Conservation (phyloP, 2,329 filamentous ascomycete species). For the Penicillium nordicum region DNA sequence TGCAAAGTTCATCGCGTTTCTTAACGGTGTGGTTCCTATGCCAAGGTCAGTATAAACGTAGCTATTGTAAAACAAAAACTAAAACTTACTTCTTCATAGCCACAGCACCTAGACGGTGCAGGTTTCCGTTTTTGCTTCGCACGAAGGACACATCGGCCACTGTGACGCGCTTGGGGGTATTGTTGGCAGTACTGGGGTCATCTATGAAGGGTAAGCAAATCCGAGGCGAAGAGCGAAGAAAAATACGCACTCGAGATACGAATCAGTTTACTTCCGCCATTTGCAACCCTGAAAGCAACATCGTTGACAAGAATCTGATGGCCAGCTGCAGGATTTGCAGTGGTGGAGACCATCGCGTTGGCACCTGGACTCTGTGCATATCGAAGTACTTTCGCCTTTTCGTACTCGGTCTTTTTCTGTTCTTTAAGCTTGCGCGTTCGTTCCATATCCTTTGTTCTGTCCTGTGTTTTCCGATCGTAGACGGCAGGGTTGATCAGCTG, state of each 20-base stretch:
- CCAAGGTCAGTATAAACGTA: conserved; percentile 17
- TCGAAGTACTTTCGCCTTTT: conserved; percentile 40
- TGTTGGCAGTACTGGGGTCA: conserved; percentile 58
- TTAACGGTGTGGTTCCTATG: conserved; percentile 49
- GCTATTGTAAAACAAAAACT: conserved; percentile 33
- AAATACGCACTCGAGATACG: conserved; percentile 63
- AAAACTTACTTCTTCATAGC: conserved; percentile 67
- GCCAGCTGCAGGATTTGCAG: conserved; percentile 38
- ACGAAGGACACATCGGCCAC: conserved; percentile 79
- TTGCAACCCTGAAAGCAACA: conserved; percentile 68
- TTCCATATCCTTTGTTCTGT: conserved; percentile 67
- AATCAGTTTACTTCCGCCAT: conserved; percentile 78
- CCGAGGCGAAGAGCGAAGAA: conserved; percentile 15
- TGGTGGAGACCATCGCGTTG: conserved; percentile 24
- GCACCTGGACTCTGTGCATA: conserved; percentile 36
- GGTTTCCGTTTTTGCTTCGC: conserved; percentile 82
- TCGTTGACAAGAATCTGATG: conserved; percentile 68
- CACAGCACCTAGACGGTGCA: conserved; percentile 73
- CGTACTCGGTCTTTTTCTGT: conserved; percentile 58
- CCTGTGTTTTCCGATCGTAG: conserved; percentile 69
- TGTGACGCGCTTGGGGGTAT: conserved; percentile 69
- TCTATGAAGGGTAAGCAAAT: conserved; percentile 49
- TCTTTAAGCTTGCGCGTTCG: conserved; percentile 53
- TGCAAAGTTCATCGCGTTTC: conserved; percentile 72
- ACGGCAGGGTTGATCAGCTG: conserved; percentile 79